A percentile compares a stretch with the other conserved stretches of the same genome.
phyloP scores from a whole-genome alignment of 2,329 filamentous ascomycete genomes.

The Neurospora sp. region DNA sequence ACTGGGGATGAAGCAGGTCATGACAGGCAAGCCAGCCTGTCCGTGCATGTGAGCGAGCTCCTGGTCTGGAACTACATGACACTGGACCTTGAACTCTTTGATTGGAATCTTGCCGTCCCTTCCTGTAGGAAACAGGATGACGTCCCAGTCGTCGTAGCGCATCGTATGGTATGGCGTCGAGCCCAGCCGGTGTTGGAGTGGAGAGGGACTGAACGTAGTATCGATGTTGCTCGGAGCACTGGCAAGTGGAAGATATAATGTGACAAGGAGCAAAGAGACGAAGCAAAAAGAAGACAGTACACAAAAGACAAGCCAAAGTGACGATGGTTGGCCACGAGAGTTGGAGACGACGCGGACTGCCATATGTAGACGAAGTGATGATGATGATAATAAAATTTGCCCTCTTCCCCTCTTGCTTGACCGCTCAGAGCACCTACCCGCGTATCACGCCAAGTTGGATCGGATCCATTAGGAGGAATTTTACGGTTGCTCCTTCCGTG shows the following conservation, averaged over 20 bases:
- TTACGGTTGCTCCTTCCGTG: not conserved
- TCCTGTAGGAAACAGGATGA: constrained; percentile 61
- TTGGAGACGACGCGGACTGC: not conserved
- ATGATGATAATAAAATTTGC: not conserved
- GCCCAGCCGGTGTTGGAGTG: not conserved
- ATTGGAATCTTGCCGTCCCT: constrained; percentile 55
- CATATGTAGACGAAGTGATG: not conserved
- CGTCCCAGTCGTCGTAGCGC: constrained; percentile 81
- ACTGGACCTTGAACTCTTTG: constrained; percentile 74
- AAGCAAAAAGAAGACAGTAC: not conserved
- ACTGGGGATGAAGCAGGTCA: constrained; percentile 64
- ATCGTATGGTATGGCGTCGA: constrained; percentile 33
- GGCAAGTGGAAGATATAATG: constrained; percentile 2
- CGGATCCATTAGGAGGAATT: not conserved
- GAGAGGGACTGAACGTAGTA: constrained; percentile 1
- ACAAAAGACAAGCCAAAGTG: not conserved
- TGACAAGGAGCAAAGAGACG: constrained; percentile 1
- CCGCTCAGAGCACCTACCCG: not conserved
- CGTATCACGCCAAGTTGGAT: not conserved
- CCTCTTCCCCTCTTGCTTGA: not conserved
- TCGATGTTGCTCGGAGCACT: not conserved
- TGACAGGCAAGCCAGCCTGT: constrained; percentile 46
- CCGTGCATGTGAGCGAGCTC: constrained; percentile 43
- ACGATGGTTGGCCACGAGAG: not conserved
- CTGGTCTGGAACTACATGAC: constrained; percentile 52